Percentiles rank a stretch among this genome's conserved stretches.
phyloP scores from a whole-genome alignment of 2,329 filamentous ascomycete genomes.

The Aspergillus eucalypticola region DNA sequence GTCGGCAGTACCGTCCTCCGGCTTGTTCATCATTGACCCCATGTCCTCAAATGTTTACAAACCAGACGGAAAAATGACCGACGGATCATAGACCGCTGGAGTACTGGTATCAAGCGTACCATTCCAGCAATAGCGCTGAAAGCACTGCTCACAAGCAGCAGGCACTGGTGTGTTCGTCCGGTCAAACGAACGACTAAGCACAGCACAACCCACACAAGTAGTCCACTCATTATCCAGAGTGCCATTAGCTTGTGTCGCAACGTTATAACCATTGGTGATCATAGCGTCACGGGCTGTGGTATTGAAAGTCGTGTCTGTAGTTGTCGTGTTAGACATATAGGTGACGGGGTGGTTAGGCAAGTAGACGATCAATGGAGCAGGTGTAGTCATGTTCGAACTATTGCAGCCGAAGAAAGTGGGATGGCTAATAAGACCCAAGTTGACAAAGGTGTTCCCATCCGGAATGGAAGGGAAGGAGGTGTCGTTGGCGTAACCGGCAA shows the following conservation, averaged over 20 bases:
- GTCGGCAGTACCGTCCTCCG: too few species aligned
- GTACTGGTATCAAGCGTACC: slow-evolving; percentile 56
- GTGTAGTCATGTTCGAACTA: slow-evolving; percentile 58
- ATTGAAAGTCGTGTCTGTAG: slow-evolving; percentile 67
- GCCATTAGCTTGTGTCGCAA: slow-evolving; percentile 75
- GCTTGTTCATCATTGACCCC: too few species aligned
- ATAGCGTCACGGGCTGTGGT: slow-evolving; percentile 69
- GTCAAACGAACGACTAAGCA: slow-evolving; percentile 70
- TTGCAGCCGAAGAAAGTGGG: slow-evolving; percentile 80
- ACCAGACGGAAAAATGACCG: neutral
- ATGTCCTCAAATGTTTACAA: too few species aligned
- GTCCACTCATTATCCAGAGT: slow-evolving; percentile 72
- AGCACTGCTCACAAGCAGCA: slow-evolving; percentile 69
- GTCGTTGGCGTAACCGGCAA: slow-evolving; percentile 59
- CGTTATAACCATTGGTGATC: slow-evolving; percentile 79
- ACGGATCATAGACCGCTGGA: neutral
- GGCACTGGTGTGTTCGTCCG: slow-evolving; percentile 68
- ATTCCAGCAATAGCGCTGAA: slow-evolving; percentile 82
- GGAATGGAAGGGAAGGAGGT: slow-evolving; percentile 70
- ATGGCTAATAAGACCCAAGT: slow-evolving; percentile 67
- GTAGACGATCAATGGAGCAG: slow-evolving; percentile 72
- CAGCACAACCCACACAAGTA: slow-evolving; percentile 79
- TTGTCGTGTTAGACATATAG: slow-evolving; percentile 72
- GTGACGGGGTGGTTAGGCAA: slow-evolving; percentile 80
- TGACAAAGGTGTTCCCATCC: slow-evolving; percentile 71